Conservation (phyloP, 495 filamentous ascomycete genomes). For the Achaetomiella virescens region DNA sequence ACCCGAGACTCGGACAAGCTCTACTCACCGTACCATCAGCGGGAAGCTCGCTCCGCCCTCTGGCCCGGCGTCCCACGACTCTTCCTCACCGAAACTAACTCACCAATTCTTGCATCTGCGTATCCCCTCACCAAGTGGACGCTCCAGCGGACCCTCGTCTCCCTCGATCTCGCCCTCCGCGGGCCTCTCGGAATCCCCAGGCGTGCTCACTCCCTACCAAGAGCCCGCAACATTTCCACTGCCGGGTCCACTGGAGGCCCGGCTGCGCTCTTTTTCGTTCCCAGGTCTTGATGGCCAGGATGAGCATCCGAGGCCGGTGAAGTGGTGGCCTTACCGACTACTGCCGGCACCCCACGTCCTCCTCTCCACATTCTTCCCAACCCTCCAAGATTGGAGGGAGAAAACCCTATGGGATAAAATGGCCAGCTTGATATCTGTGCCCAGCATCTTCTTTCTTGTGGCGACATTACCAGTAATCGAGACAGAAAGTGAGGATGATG, state of each 20-base stretch:
- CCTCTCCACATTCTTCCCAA: constrained; percentile 76
- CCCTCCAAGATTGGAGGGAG: constrained; percentile 67
- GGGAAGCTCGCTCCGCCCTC: constrained; percentile 27
- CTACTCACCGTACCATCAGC: constrained; percentile 21
- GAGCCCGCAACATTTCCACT: constrained; percentile 31
- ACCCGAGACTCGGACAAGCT: constrained; percentile 19
- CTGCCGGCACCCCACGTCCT: constrained; percentile 66
- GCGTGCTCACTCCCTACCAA: constrained; percentile 38
- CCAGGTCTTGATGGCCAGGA: constrained; percentile 43
- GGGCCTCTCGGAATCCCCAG: constrained; percentile 37
- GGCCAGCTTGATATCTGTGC: constrained; percentile 71
- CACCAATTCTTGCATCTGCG: constrained; percentile 24
- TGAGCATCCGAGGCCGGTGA: constrained; percentile 36
- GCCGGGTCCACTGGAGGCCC: constrained; percentile 20
- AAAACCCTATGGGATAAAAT: constrained; percentile 73
- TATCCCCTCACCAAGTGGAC: constrained; percentile 45
- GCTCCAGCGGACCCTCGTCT: constrained; percentile 42
- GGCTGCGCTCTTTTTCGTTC: constrained; percentile 24
- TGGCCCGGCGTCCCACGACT: constrained; percentile 1
- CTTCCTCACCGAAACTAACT: background rate
- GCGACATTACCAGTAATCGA: constrained; percentile 93
- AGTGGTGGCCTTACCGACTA: constrained; percentile 71
- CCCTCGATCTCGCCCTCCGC: constrained; percentile 40
- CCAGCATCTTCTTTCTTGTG: constrained; percentile 84
- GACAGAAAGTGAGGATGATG: constrained; percentile 42